Evolutionary conservation across 805 yeast species (phyloP).

Genomic region (Wickerhamomyces queroliae): DNA sequence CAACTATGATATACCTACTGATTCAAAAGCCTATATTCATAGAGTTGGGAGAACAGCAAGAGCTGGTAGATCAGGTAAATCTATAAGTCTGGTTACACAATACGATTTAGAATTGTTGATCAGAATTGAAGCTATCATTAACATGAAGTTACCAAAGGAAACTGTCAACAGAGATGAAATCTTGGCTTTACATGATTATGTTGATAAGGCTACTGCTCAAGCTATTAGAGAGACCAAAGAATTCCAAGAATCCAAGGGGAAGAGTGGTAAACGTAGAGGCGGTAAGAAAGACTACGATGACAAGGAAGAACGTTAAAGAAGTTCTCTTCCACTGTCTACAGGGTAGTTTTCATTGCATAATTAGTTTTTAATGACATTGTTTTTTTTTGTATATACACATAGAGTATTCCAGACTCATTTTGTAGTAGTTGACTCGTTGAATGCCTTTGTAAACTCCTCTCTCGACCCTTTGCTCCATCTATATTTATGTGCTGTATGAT

Average conservation of each 20-base stretch:
- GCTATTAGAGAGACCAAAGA: constrained; percentile 51
- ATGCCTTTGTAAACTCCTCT: constrained; percentile 20
- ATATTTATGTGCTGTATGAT: constrained; percentile 17
- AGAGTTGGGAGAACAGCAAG: constrained; percentile 96
- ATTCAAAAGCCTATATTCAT: constrained; percentile 78
- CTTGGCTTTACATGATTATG: constrained; percentile 73
- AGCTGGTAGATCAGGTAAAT: constrained; percentile 86
- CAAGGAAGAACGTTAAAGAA: constrained; percentile 7
- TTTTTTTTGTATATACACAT: no score
- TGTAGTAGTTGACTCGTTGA: no score
- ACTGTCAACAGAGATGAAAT: constrained; percentile 73
- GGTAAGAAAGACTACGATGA: constrained; percentile 6
- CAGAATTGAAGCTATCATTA: constrained; percentile 82
- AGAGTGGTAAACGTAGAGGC: constrained; percentile 1
- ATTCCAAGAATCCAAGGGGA: constrained; percentile 20
- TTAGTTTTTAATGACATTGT: no score
- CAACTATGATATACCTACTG: constrained; percentile 78
- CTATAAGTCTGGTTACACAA: constrained; percentile 86
- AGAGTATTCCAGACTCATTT: no score
- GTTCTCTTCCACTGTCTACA: no score
- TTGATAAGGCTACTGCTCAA: constrained; percentile 87
- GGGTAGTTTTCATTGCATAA: no score
- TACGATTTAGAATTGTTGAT: constrained; percentile 87
- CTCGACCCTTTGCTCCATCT: constrained; percentile 20
- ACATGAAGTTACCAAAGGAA: constrained; percentile 81